Evolutionary conservation across 805 yeast species (phyloP), one percentile per base, ranked within the genome.

Genomic region (Cephaloascus albidus): DNA sequence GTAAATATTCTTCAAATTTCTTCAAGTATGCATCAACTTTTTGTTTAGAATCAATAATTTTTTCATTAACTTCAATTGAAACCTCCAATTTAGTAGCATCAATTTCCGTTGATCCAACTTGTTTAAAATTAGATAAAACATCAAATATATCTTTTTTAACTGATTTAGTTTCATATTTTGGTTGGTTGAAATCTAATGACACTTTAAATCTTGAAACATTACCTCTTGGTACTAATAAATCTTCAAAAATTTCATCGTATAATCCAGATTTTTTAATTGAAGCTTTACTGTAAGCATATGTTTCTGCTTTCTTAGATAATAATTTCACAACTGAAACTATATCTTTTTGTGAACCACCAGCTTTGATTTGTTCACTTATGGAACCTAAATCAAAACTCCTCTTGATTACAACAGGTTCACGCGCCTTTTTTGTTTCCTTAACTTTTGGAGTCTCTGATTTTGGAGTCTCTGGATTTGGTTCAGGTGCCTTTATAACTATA

Each of bases 241-340:
- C 75, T 48, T 81, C 89, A 47, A 81, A 79, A 4, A 71, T 45
- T 4, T 81, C 72, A 49, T 81, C 87, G 42, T 68, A 68, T 45
- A 68, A 65, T 33, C 73, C 78, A 4, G 78, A 70, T 33, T 46
- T 56, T 33, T 34, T 52, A 42, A 53, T 46, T 54, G 62, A 20
- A 58, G 60, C 37, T 38, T 54, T 36, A 50, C 61, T 50, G 49
- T 68, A 68, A 12, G 79, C 66, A 46, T 53, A 60, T 33, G 53
- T 54, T 46, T 68, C 65, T 16, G 83, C 77, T 27, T 61, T 47
- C 36, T 61, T 55, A 20, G 77, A 55, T 1, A 82, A 76, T 35
- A 58, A 60, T 4, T 63, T 49, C 26, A 76, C 57, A 42, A 65
- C 56, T 23, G 55, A 54, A 42, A 53, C 45, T 34, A 61, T 41